Evolutionary conservation across 108 stramenopile genomes (phyloP), one percentile per base, ranked within the genome.

Genomic region (Pseudonitzschia pungens): DNA sequence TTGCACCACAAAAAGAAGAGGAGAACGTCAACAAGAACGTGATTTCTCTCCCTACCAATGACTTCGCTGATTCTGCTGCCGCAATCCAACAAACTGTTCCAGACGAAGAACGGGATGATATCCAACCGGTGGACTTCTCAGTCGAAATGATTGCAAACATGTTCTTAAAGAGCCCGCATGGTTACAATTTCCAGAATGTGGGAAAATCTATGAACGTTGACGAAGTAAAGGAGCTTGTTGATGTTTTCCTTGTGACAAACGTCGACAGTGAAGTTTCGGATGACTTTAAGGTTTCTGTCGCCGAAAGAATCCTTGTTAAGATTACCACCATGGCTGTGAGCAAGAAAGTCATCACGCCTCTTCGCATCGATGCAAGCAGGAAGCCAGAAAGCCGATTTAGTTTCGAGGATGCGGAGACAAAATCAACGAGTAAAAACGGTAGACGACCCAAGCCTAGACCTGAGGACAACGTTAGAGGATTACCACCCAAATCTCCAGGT

Each of bases 171-270:
- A 78, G 69, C 53, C 56, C 71, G 4, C 42, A 54, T 55, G 78
- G 60, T 53, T 42, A 67, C 40, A 63, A 79, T 42, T 36, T 40
- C 53, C 22, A 44, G 22, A 28, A 59, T 36, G 18, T 65, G 22
- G 33, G 26, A 22, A 22, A n/a, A 7, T 21, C 52, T 14, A 57
- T 69, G 42, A 44, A 43, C 21, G 55, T 69, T 20, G 73, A 79
- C 26, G 78, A 73, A 40, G 57, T 73, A n/a, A 68, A 65, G 50
- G 77, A 78, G 24, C 50, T 67, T 22, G 77, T 72, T 12, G 77
- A 78, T 8, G 41, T 68, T 31, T 78, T 62, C 64, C 41, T 78
- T 5, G 62, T 43, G 21, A 72, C 58, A 1, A 78, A 70, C 48
- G 24, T 72, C 26, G 57, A 55, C 29, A 36, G 16, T 6, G 8